These are phyloP conservation scores for Aspergillus udagawae DNA, from an alignment of 2,329 filamentous ascomycete genomes.

Conservation along the genomic window DNA sequence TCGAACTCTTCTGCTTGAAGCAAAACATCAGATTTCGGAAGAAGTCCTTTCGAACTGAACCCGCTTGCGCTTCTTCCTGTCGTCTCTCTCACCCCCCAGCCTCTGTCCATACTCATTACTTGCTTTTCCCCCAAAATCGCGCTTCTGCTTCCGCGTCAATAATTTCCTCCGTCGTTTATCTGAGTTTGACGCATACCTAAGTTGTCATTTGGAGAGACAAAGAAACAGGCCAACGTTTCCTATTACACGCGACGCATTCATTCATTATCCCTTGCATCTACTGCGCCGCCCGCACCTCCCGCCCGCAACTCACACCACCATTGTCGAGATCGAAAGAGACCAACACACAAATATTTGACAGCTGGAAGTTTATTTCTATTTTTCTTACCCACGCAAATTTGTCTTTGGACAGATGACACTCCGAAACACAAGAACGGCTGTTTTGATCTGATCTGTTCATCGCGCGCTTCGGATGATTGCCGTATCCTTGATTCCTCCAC, in stretches of 20 bases:
- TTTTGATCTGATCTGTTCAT: conserved; percentile 27
- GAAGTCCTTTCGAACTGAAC: conserved; percentile 17
- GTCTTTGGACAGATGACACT: conserved; percentile 15
- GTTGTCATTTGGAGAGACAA: neutral
- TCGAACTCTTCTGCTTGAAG: conserved; percentile 6
- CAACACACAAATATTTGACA: conserved; percentile 9
- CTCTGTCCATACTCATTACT: neutral
- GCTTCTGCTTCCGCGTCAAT: neutral
- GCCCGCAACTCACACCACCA: conserved; percentile 16
- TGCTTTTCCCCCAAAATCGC: neutral
- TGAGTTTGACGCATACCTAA: neutral
- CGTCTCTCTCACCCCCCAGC: neutral
- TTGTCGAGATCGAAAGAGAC: conserved; percentile 12
- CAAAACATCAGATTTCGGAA: neutral
- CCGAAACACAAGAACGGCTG: conserved; percentile 16
- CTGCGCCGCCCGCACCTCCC: conserved; percentile 26
- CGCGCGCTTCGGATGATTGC: conserved; percentile 18
- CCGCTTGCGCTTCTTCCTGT: conserved; percentile 13
- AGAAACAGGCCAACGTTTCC: conserved; percentile 7
- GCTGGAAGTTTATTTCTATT: conserved; percentile 9
- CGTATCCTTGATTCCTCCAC: conserved; percentile 14
- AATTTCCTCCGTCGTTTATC: neutral
- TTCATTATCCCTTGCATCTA: conserved; percentile 23
- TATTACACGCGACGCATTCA: conserved; percentile 31
- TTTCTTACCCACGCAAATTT: conserved; percentile 2